Evolutionary conservation across 2,329 filamentous ascomycete genomes (phyloP).

Genomic region (Dactylellina drechsleri): DNA sequence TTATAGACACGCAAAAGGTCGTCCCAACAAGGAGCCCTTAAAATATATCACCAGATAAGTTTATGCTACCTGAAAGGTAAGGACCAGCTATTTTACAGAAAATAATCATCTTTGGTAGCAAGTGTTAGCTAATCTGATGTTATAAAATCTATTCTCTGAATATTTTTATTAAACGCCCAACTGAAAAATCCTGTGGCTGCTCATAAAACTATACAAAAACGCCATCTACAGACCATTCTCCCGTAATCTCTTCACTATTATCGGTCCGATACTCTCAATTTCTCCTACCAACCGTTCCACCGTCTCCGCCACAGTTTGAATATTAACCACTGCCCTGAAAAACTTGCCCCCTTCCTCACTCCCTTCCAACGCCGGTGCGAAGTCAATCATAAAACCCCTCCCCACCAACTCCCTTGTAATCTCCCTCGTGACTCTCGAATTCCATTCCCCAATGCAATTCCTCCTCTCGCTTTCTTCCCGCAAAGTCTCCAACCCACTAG

Average conservation of each 20-base stretch:
- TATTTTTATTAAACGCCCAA: no score
- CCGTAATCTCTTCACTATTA: constrained; percentile 58
- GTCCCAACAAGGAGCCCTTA: no score
- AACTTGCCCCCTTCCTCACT: constrained; percentile 70
- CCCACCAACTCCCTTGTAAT: constrained; percentile 68
- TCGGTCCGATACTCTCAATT: constrained; percentile 65
- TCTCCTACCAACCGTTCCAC: constrained; percentile 72
- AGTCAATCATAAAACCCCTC: constrained; percentile 76
- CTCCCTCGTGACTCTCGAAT: constrained; percentile 65
- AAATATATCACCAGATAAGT: no score
- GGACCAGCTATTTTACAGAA: no score
- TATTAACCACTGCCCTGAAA: constrained; percentile 76
- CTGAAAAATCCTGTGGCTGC: no score
- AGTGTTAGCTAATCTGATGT: no score
- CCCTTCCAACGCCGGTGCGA: constrained; percentile 67
- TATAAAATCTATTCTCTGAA: no score
- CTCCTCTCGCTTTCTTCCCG: constrained; percentile 6
- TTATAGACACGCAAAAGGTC: no score
- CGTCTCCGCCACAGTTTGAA: constrained; percentile 69
- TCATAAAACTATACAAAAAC: no score
- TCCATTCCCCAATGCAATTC: constrained; percentile 29
- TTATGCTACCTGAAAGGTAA: no score
- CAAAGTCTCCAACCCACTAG: constrained; percentile 21
- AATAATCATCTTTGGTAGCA: no score
- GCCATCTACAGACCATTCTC: no score